Percentiles rank a stretch among this genome's conserved stretches.
Evolutionary conservation across 2,329 filamentous ascomycete genomes (phyloP).

Genomic region (Ceratocystis smalleyi): DNA sequence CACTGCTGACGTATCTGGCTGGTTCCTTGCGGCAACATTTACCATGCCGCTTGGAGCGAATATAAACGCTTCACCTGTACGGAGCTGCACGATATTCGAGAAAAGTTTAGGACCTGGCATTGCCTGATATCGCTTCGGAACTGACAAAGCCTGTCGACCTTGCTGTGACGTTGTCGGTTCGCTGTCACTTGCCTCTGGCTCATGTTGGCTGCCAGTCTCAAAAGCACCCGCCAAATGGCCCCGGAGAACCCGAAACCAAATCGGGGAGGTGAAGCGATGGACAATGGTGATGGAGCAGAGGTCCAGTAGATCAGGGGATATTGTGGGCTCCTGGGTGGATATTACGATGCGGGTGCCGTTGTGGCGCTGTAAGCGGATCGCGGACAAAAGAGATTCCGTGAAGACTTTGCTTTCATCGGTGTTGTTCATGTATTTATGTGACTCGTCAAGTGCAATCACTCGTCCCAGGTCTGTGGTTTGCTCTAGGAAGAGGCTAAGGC

Average conservation of each 20-base stretch:
- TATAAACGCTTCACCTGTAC: neutral
- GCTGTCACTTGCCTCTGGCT: neutral
- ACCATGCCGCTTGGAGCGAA: neutral
- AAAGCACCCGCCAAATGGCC: neutral
- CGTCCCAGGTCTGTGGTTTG: neutral
- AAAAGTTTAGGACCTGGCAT: neutral
- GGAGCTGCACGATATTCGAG: neutral
- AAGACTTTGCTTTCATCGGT: neutral
- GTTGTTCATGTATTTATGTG: neutral
- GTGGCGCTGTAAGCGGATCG: neutral
- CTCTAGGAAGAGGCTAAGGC: neutral
- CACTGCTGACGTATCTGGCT: too few species aligned
- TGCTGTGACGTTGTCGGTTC: too few species aligned
- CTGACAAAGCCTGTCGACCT: too few species aligned
- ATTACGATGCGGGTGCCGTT: neutral
- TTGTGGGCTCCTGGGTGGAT: neutral
- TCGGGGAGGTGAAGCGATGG: neutral
- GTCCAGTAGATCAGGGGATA: neutral
- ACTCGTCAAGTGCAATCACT: neutral
- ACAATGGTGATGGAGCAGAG: neutral
- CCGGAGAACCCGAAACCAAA: neutral
- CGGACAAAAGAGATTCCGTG: neutral
- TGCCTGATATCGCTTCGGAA: too few species aligned
- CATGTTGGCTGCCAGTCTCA: neutral
- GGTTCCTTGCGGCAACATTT: too few species aligned